Base-by-base conservation (phyloP, 2,329 filamentous ascomycete species). In the Penicillium decumbens region DNA sequence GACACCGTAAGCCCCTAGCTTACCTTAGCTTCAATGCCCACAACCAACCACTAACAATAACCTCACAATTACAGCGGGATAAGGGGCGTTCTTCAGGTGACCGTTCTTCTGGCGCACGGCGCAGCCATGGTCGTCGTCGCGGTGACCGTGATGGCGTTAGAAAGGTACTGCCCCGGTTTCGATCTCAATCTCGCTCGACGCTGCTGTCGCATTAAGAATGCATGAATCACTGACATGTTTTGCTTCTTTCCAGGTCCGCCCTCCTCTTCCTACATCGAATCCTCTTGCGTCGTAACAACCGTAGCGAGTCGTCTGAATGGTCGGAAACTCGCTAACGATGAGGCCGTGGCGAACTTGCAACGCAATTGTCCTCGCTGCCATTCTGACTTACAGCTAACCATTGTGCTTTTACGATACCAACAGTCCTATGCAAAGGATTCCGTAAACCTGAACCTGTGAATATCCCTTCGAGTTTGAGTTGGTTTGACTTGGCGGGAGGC, bases 81-180 rank as follows among this genome's bases (percentile, higher is more conserved):
- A 61, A 65, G 39, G 61, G 58, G 50, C 66, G 59, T 27, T 29
- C 56, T 9, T 55, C 59, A 32, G 32, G 32, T 33, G 32, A 33
- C 7, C 32, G 59, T 27, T 28, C 54, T 7, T 56, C 59, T 37
- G 53, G 68, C 49, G 62, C 70, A 56, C 69, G 70, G 56, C 63
- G 66, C 55, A 60, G 70, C 57, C 72, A 75, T 60, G 71, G 75
- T 57, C 69, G 72, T 62, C 86, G 87, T 65, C 85, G 88, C 74
- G 88, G 92, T 73, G 88, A 88, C 72, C 85, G 88, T 75, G 88
- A 93, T 75, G 88, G 88, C 74, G 81, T 92, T 70, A 91, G 85
- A 90, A 95, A 95, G 89, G 89, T 92, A 71, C 32, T 43, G 20
- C 38, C 42, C 44, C 38, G 27, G 8, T 29, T 9, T 18, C 29